Base-by-base conservation (phyloP, 768 basidiomycete species). In the Collybia nuda region DNA sequence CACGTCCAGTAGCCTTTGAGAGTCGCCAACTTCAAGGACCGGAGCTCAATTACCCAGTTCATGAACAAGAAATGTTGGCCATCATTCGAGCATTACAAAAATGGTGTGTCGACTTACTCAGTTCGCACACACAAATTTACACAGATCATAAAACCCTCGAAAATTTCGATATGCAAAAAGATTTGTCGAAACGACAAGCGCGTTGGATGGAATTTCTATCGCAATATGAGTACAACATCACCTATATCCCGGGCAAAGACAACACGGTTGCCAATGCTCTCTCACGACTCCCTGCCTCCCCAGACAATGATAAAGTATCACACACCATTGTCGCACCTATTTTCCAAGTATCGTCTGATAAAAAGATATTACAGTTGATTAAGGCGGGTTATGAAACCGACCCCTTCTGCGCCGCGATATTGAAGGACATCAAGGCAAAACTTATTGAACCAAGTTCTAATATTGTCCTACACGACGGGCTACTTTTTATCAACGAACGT, bases 181-280 rank as follows among this genome's bases (percentile, higher is more conserved):
- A 56, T 11, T 42, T 56, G 55, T 62, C 53, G 18, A 24, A 35
- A 35, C 46, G 0, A 6, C 53, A 4, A 56, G 66, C 0, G 57
- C 74, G 1, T 48, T 74, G 2, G 75, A 69, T 0, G 72, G 74
- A 0, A 74, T 79, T 65, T 66, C 69, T 56, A 51, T 48, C 60
- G 0, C 61, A 74, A 21, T 73, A 61, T 47, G 64, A 72, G 24
- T 62, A 60, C 48, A 23, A 49, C 0, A 70, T 74, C 18, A 45
- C 42, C 1, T 74, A 74, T 50, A 52, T 74, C 17, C n/a, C 24
- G 0, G 73, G 71, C 0, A 57, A 65, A 15, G 56, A 64, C 9
- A 73, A 74, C 50, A 56, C 54, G 6, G 61, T 60, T 2, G 65
- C 71, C 0, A 68, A 76, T 46, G 61, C 68, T 0, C 54, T 76